Percentiles rank a stretch among this genome's conserved stretches.
These are phyloP conservation scores for Vigna mungo DNA, from an alignment of 306 rosid genomes.

Conservation along the genomic window DNA sequence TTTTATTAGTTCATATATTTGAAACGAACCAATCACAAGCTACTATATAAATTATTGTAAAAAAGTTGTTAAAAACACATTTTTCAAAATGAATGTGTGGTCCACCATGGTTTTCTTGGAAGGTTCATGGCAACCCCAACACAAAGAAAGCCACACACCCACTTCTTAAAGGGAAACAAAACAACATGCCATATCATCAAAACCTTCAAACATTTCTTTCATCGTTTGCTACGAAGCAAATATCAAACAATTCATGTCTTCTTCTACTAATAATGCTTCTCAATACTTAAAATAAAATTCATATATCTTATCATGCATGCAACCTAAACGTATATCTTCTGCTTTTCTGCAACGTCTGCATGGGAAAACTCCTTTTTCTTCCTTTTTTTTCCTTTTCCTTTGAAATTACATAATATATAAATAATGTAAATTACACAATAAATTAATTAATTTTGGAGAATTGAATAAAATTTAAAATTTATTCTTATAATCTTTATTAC, in stretches of 20 bases:
- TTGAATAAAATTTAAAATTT: no score
- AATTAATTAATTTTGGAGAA: no score
- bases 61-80: no score
- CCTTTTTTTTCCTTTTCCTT: no score
- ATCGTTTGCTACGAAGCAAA: constrained; percentile 20
- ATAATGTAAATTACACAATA: no score
- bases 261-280: neutral
- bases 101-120: constrained; percentile 54
- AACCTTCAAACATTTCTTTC: constrained; percentile 1
- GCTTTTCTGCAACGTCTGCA: constrained; percentile 7
- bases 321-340: constrained; percentile 16
- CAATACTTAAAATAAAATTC: neutral
- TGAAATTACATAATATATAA: no score
- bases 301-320: constrained; percentile 22
- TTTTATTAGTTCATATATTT: no score
- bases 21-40: no score
- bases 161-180: constrained; percentile 35
- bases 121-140: constrained; percentile 55
- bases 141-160: constrained; percentile 37
- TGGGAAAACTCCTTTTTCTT: neutral
- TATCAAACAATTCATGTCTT: neutral
- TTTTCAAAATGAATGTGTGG: neutral
- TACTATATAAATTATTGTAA: no score
- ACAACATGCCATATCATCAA: neutral
- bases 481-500: no score